Conservation (phyloP, 2,329 filamentous ascomycete genomes). For the Ophiosphaerella herpotricha region DNA sequence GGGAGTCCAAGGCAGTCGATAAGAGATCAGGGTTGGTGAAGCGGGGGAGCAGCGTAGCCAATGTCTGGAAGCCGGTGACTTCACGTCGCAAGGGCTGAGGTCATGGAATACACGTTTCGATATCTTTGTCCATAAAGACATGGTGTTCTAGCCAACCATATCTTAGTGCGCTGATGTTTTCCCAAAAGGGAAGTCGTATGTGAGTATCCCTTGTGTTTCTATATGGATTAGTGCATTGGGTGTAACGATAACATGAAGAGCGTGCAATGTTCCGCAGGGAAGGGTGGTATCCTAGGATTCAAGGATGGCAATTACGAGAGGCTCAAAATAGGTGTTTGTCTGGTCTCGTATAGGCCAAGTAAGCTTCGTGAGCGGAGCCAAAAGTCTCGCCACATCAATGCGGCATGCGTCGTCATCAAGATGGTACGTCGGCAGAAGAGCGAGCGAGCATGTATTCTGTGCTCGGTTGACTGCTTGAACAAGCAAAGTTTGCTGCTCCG, state of each 20-base stretch:
- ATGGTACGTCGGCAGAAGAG: slow-evolving; percentile 2
- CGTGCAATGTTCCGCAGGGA: too few species aligned
- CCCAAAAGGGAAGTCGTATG: too few species aligned
- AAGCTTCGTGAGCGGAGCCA: slow-evolving; percentile 13
- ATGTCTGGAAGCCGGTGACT: slow-evolving; percentile 19
- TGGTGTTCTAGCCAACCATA: neutral
- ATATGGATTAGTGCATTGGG: too few species aligned
- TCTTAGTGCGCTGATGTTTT: too few species aligned
- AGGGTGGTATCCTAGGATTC: too few species aligned
- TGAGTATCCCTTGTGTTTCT: too few species aligned
- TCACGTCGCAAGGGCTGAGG: slow-evolving; percentile 16
- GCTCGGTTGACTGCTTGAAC: neutral
- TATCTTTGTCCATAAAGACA: neutral
- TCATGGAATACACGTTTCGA: neutral
- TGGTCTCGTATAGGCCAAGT: slow-evolving; percentile 16
- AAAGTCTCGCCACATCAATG: slow-evolving; percentile 26
- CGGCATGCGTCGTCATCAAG: slow-evolving; percentile 32
- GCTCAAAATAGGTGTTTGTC: slow-evolving; percentile 10
- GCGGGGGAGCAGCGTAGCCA: slow-evolving; percentile 18
- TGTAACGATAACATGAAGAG: too few species aligned
- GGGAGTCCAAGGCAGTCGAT: slow-evolving; percentile 5
- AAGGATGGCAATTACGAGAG: too few species aligned
- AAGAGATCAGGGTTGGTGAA: slow-evolving; percentile 21
- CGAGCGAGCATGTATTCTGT: slow-evolving; percentile 8
- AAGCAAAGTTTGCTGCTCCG: slow-evolving; percentile 2